Evolutionary conservation across 2,329 filamentous ascomycete genomes (phyloP), one percentile per base, ranked within the genome.

Genomic region (Aspergillus candidus): DNA sequence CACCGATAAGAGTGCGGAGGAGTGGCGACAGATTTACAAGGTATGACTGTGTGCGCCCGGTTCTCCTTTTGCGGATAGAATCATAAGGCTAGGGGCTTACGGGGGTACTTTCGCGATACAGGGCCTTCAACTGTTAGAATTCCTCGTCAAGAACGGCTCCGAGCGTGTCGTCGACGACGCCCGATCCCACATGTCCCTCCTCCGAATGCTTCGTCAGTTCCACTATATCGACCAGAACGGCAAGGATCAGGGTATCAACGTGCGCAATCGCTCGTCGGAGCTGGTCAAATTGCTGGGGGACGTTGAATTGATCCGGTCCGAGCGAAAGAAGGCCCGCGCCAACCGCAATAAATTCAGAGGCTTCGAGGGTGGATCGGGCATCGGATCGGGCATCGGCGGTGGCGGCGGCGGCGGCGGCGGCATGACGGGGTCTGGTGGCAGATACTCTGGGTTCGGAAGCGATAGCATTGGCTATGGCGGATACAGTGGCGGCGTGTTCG

Each of bases 21-120:
- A 98, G 72, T 98, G 93, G 93, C 82, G 93, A 55, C 93, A 98
- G 69, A 98, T 98, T 63, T 98, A 98, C 79, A 98, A 98, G 76
- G 85, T 88, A 59, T 45, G 48, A 40, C 41, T 5, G 3, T 18
- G 18, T 18, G 6, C 18, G 18, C 27, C 12, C 6, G 31, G n/a
- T 11, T 14, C 15, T 10, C 13, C 32, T 12, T 4, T n/a, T 11
- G 22, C 32, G 13, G 10, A 18, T 40, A 2, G 17, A 32, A 14
- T 8, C 15, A 41, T 31, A 15, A 1, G 15, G 13, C 6, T 18
- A 11, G 15, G 15, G 35, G 13, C 29, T 40, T 47, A 30, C 42
- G 33, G 12, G 22, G 7, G 29, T 33, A 13, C 34, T 27, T 17
- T 35, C 15, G 29, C 12, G 8, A 4, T 10, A 17, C 49, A 82